Evolutionary conservation across 2,329 filamentous ascomycete species (phyloP), one percentile per base, ranked within the genome.

Genomic region (Diplodia sapinea): DNA sequence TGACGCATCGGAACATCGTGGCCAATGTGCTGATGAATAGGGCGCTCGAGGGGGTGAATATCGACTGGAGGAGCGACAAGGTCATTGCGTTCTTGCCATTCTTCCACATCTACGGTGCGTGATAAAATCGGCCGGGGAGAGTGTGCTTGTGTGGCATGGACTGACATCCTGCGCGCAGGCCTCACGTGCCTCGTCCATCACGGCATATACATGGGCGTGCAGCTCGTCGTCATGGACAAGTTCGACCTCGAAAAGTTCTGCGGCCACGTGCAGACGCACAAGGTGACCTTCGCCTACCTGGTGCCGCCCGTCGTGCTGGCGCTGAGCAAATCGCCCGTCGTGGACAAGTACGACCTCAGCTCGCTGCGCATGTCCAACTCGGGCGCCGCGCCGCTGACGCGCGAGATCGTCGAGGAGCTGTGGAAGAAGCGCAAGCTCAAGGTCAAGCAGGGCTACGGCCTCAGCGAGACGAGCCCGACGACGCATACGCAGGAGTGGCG

Each of bases 401-500:
- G 84, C 38, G 93, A 97, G 70, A 85, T 98, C 2, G 91, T 94
- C 1, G 87, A 93, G 66, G 86, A 88, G 9, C 87, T 95, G 3
- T 91, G 92, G 82, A 79, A 86, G 23, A 87, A 93, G 8, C 87
- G 95, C 68, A 88, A 88, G 63, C 84, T 96, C 23, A 89, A 90
- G 2, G 88, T 97, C 69, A 97, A 97, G 83, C 94, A 98, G 80
- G 94, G 92, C 20, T 98, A 97, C 75, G 94, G 94, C 0, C 84
- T 98, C 5, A 93, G 89, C 5, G 94, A 98, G 81, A 96, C 93
- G 15, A 89, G 89, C 31, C 93, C 94, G 0, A 90, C 88, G 1
- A 91, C 92, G 0, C 89, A 93, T 72, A 87, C 87, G 11, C 92
- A 93, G 78, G 81, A 85, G 8, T 89, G 91, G 83, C 86, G 88